Conservation (phyloP, 768 basidiomycete genomes). For the Galerina marginata region DNA sequence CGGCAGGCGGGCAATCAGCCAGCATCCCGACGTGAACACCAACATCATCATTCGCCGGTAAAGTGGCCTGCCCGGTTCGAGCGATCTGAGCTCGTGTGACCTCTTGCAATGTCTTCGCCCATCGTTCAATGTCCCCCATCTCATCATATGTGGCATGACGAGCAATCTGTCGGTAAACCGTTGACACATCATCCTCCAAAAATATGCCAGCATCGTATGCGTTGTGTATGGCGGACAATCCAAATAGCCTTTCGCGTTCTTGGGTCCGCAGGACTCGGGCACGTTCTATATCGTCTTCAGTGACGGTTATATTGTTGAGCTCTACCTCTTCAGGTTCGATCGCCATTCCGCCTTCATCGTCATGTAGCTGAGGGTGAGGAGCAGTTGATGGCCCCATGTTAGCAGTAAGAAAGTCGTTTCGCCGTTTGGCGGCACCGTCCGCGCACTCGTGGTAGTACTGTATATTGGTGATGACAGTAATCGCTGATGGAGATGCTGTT, state of each 20-base stretch:
- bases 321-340: too few relatives aligned
- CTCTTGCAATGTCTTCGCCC: conserved; percentile 14
- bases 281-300: too few relatives aligned
- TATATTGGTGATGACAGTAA: conserved; percentile 28
- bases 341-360: background rate
- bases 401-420: background rate
- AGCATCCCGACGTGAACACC: too few relatives aligned
- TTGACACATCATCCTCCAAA: background rate
- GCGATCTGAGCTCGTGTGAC: conserved; percentile 1
- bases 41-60: background rate
- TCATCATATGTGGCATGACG: too few relatives aligned
- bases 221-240: too few relatives aligned
- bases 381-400: background rate
- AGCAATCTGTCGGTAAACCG: background rate
- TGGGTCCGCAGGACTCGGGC: too few relatives aligned
- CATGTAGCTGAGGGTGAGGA: background rate
- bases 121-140: background rate
- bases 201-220: conserved; percentile 1
- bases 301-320: too few relatives aligned
- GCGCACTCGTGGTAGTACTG: conserved; percentile 40
- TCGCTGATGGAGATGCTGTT: background rate
- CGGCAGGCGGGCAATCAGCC: too few relatives aligned
- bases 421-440: conserved; percentile 12
- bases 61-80: background rate
- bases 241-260: too few relatives aligned